Evolutionary conservation across 1,284 basidiomycete species (phyloP), one percentile per base, ranked within the genome.

Genomic region (Lentinus polychrous): DNA sequence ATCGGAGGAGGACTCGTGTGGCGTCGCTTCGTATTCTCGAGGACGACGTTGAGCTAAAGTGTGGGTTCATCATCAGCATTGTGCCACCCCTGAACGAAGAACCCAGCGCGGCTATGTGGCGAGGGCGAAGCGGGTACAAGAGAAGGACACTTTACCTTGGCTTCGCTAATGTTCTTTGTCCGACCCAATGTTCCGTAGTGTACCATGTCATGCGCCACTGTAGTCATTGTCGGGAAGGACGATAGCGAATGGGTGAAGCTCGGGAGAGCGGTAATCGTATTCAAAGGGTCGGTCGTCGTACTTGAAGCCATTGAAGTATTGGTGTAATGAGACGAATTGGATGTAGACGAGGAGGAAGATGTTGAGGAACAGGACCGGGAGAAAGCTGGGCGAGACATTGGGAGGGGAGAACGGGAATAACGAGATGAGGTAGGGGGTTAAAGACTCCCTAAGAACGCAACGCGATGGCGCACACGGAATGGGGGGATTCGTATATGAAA

Each of bases 221-320:
- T 45, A 45, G 63, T 65, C 62, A 65, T 63, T 22, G 52, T 61
- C 20, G 63, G 61, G 57, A 64, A 61, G 24, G 60, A 48, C 15
- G 63, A 63, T 39, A 65, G 57, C 37, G 63, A 64, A 49, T 65
- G 63, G 41, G 63, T 55, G 52, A 65, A 58, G 51, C 62, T 64
- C 17, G 63, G 63, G 8, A 65, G 49, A 12, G 63, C 50, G 5
- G 62, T 58, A 51, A 65, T 65, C 43, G 53, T 42, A 12, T 48
- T 51, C 3, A 55, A 36, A 24, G 49, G 23, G 2, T 50, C 32
- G 11, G 45, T 33, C 10, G 44, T n/a, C n/a, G 36, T 18, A 24
- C 10, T 38, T 7, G 33, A 35, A 32, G 17, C 8, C 33, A 15
- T 22, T 6, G 36, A 36, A 33, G 35, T 22, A 27, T 32, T 17